phyloP scores from a whole-genome alignment of 208 protist species.

The Borovskyia barvae region DNA sequence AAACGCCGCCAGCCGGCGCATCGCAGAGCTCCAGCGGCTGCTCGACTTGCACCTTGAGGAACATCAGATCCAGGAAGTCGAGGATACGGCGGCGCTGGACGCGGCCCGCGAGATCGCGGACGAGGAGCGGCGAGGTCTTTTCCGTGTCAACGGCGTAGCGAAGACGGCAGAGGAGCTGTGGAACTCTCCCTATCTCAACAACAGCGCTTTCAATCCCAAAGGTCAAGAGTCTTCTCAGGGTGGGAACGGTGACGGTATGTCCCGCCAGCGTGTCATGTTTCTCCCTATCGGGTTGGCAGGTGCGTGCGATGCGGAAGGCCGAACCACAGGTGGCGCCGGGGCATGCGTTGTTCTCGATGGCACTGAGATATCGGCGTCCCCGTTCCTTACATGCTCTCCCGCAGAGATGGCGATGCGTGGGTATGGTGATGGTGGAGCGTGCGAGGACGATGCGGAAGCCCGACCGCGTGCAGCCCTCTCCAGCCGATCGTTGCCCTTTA shows the following conservation, averaged over 20 bases:
- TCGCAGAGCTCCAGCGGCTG: conserved; percentile 34
- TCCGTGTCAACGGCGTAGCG: conserved; percentile 5
- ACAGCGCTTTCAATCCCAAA: conserved; percentile 2
- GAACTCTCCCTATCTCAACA: conserved; percentile 27
- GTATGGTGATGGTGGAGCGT: not conserved
- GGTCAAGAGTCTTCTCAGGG: not conserved
- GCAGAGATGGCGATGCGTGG: not conserved
- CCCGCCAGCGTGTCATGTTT: conserved; percentile 3
- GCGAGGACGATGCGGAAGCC: not conserved
- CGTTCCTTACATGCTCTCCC: not conserved
- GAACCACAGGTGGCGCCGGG: conserved; percentile 6
- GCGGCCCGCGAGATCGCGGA: not conserved
- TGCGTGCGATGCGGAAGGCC: conserved; percentile 7
- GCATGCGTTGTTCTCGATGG: conserved; percentile 11
- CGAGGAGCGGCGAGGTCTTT: conserved; percentile 4
- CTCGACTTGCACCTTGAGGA: conserved; percentile 10
- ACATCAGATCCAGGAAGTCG: not conserved
- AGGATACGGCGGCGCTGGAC: not conserved
- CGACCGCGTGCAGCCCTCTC: not conserved
- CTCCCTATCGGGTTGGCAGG: conserved; percentile 9
- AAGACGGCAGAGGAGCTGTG: conserved; percentile 4
- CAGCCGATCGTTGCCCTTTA: no score
- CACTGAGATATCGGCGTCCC: conserved; percentile 12
- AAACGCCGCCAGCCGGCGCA: conserved; percentile 16
- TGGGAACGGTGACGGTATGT: not conserved